A percentile compares a stretch with the other conserved stretches of the same genome.
phyloP scores from a whole-genome alignment of 2,329 filamentous ascomycete genomes.

The Talaromyces sp. region DNA sequence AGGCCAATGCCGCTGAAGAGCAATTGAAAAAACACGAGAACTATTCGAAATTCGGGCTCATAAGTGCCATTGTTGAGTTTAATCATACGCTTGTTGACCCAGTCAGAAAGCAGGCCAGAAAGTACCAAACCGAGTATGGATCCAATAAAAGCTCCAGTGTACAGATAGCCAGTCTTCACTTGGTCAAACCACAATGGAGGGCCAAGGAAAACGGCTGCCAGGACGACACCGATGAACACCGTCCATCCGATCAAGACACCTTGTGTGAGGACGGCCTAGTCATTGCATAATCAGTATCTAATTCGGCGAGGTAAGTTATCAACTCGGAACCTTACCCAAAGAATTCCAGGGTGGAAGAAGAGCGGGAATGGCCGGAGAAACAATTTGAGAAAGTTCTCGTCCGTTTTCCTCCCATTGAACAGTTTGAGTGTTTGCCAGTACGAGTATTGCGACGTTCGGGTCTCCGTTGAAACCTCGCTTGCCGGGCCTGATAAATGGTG shows the following conservation, averaged over 20 bases:
- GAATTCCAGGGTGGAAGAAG: slow-evolving; percentile 75
- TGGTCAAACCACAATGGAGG: slow-evolving; percentile 77
- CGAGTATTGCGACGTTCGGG: slow-evolving; percentile 21
- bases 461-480: neutral
- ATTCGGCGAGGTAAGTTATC: too few relatives aligned
- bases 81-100: slow-evolving; percentile 64
- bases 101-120: slow-evolving; percentile 70
- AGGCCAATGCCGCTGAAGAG: slow-evolving; percentile 71
- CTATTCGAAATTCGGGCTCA: slow-evolving; percentile 83
- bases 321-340: slow-evolving; percentile 68
- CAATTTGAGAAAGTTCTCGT: slow-evolving; percentile 65
- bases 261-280: slow-evolving; percentile 67
- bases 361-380: slow-evolving; percentile 72
- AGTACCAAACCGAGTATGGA: slow-evolving; percentile 71
- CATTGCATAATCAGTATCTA: too few relatives aligned
- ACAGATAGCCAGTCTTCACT: slow-evolving; percentile 77
- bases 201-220: slow-evolving; percentile 76
- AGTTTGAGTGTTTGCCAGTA: slow-evolving; percentile 58
- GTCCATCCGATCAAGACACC: slow-evolving; percentile 93
- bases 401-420: slow-evolving; percentile 77
- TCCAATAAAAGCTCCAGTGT: slow-evolving; percentile 79
- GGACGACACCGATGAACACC: slow-evolving; percentile 79
- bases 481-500: neutral
- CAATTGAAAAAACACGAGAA: slow-evolving; percentile 77
- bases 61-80: slow-evolving; percentile 72